phyloP scores from a whole-genome alignment of 495 filamentous ascomycete species.

The Tuber magnatum region DNA sequence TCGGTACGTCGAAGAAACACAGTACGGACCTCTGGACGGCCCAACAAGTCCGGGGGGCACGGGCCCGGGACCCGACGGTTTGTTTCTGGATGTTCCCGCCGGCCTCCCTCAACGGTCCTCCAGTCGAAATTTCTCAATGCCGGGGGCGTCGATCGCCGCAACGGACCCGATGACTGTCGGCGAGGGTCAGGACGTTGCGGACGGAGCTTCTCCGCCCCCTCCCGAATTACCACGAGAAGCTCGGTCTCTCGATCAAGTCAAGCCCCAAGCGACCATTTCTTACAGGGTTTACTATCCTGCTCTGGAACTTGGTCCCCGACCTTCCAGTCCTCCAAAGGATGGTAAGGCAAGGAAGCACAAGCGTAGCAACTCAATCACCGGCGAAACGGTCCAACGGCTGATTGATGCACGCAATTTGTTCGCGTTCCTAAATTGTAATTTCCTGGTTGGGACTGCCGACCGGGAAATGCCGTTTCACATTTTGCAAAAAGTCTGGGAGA shows the following conservation, averaged over 20 bases:
- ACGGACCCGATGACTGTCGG: neutral
- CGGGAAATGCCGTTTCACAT: conserved; percentile 64
- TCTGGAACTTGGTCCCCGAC: conserved; percentile 48
- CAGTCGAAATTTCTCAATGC: conserved; percentile 2
- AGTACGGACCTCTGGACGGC: conserved; percentile 44
- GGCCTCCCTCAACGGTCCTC: conserved; percentile 7
- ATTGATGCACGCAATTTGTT: conserved; percentile 82
- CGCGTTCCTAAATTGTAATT: conserved; percentile 73
- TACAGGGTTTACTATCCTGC: conserved; percentile 44
- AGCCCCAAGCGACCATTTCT: conserved; percentile 37
- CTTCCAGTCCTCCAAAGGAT: conserved; percentile 10
- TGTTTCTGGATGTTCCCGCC: conserved; percentile 42
- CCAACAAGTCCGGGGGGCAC: conserved; percentile 44
- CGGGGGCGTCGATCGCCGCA: conserved; percentile 2
- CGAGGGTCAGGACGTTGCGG: conserved; percentile 10
- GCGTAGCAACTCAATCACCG: conserved; percentile 44
- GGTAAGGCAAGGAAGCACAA: conserved; percentile 29
- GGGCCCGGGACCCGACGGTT: conserved; percentile 41
- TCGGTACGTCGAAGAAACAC: conserved; percentile 51
- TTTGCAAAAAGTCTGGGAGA: conserved; percentile 37
- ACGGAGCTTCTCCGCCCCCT: conserved; percentile 27
- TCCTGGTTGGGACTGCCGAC: conserved; percentile 66
- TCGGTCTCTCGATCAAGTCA: conserved; percentile 57
- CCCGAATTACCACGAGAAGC: conserved; percentile 35
- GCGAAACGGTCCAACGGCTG: conserved; percentile 59